Evolutionary conservation across 371 early-diverging fungal genomes (phyloP).

Genomic region (Lichtheimia ramosa): DNA sequence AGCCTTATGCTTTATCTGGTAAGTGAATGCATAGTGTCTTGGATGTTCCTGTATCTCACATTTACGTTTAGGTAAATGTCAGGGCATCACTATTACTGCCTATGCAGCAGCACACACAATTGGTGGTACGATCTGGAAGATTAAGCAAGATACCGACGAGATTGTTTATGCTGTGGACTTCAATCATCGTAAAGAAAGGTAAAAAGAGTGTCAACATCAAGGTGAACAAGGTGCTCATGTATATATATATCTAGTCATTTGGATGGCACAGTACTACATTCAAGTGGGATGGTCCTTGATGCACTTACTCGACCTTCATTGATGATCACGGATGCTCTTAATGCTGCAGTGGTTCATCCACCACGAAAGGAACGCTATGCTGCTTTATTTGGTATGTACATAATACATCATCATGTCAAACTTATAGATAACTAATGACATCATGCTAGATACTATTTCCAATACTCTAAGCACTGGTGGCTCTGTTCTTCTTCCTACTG

Average conservation of each 20-base stretch:
- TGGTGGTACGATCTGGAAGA: constrained; percentile 98
- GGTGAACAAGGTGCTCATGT: no score
- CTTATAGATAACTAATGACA: neutral
- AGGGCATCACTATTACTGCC: constrained; percentile 90
- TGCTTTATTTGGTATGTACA: constrained; percentile 65
- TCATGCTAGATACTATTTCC: constrained; percentile 57
- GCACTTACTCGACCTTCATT: constrained; percentile 80
- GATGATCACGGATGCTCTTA: constrained; percentile 90
- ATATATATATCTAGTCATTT: constrained; percentile 64
- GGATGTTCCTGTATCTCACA: neutral
- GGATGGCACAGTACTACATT: constrained; percentile 76
- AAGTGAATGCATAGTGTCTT: neutral
- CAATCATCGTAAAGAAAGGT: constrained; percentile 95
- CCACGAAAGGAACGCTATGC: constrained; percentile 76
- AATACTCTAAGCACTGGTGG: constrained; percentile 65
- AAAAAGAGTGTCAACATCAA: constrained; percentile 13
- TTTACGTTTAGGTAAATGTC: constrained; percentile 63
- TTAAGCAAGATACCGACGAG: constrained; percentile 90
- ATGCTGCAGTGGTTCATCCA: constrained; percentile 69
- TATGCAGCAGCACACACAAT: constrained; percentile 95
- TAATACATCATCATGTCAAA: no score
- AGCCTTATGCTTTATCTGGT: constrained; percentile 78
- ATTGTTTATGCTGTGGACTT: constrained; percentile 96
- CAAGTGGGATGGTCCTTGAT: constrained; percentile 72
- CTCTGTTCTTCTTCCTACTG: constrained; percentile 90